A percentile compares a stretch with the other conserved stretches of the same genome.
phyloP scores from a whole-genome alignment of 352 stramenopile genomes.

The Blastocystis sp. region DNA sequence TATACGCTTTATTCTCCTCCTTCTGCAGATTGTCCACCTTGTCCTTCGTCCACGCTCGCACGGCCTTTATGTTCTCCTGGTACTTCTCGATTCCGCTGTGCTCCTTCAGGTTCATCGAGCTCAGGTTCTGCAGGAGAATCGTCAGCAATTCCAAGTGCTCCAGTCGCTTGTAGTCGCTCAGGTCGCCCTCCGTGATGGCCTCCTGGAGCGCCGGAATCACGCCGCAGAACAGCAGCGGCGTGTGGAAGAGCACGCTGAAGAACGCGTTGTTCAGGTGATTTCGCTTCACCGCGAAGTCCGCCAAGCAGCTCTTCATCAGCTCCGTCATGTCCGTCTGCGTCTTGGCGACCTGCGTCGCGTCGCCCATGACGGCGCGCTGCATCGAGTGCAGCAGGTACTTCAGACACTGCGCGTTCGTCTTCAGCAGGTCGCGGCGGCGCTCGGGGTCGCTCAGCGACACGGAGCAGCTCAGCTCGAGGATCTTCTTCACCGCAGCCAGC shows the following conservation, averaged over 20 bases:
- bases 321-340: neutral
- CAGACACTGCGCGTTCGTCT: conserved; percentile 18
- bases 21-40: conserved; percentile 41
- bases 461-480: neutral
- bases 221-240: conserved; percentile 4
- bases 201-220: neutral
- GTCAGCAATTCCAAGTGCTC: conserved; percentile 16
- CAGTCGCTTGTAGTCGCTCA: conserved; percentile 35
- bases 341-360: neutral
- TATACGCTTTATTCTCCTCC: conserved; percentile 1
- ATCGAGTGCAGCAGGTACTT: neutral
- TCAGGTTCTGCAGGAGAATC: neutral
- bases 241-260: conserved; percentile 24
- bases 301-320: neutral
- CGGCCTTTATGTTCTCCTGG: neutral
- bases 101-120: neutral
- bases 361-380: neutral
- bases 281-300: conserved; percentile 13
- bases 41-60: conserved; percentile 27
- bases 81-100: neutral
- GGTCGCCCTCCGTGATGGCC: neutral
- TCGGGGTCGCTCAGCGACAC: conserved; percentile 12
- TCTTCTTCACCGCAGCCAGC: neutral
- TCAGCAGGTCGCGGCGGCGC: neutral
- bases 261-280: neutral